Base-by-base conservation (phyloP, 257 asterid species). In the Linderniella brevidens region DNA sequence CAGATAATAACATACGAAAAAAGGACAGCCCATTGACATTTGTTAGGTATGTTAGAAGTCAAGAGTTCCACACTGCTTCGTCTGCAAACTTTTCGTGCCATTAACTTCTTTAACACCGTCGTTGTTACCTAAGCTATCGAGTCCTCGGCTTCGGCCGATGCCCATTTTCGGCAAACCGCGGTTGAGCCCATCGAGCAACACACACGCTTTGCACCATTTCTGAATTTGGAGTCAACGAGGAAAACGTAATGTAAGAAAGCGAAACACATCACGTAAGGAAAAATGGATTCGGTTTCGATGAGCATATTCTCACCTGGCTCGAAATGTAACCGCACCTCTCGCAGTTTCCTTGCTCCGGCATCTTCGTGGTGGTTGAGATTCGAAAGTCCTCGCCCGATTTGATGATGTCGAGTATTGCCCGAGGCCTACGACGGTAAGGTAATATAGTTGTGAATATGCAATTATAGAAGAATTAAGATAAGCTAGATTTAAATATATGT, bases 121-220 rank as follows among this genome's bases (percentile, higher is more conserved):
- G 52, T 60, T 63, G 45, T 17, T 56, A 18, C 45, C 62, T 32
- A 74, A 79, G 37, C 61, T 67, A 37, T 63, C 73, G 11, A 59
- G 16, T 48, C 60, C 86, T 41, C 82, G 75, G 61, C 63, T 69
- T 55, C 95, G 75, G 39, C 93, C 81, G 17, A 83, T 80, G 8
- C 97, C 97, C 59, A 80, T 64, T 68, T 82, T 87, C 15, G 97
- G 97, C 58, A 87, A 67, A 59, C 95, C 97, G 12, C 93, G 95
- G 57, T 83, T 87, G 43, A 87, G 76, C 19, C 95, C 95, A 49
- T 87, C 95, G 49, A 83, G 69, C 64, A 87, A 74, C 46, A 87
- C 95, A 49, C 95, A 87, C 9, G 97, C 97, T 67, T 87, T 87
- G 41, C 95, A 87, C 93, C 95, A 78, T 80, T 83, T 83, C 97